Evolutionary conservation across 2,329 filamentous ascomycete species (phyloP), one percentile per base, ranked within the genome.

Genomic region (Aspergillus viridinutans): DNA sequence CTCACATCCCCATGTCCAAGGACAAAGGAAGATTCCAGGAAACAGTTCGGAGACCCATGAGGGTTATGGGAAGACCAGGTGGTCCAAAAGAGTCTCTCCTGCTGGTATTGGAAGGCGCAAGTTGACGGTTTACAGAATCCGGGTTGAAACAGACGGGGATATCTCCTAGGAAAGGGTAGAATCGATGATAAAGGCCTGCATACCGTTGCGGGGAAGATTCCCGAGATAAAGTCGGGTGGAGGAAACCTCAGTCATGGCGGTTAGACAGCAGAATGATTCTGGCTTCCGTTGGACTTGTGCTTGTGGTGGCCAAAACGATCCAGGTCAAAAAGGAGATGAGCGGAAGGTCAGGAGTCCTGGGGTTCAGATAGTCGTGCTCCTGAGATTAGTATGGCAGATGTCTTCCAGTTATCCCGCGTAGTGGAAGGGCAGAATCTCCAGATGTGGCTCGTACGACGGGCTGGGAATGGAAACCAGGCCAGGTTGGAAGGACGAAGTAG

Each of bases 191-290:
- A 66, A 69, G 64, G 68, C 67, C 68, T 71, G 72, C 88, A 81
- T 86, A 96, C 92, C 92, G 83, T 90, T 91, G 78, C 92, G 90
- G 78, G 94, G 93, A 76, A 99, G 88, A 81, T 97, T 97, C 78
- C 93, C 93, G 80, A 97, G 82, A 81, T 97, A 99, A 68, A 97
- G 90, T 80, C 94, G 87, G 73, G 93, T 97, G 67, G 90, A 89
- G 63, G 92, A 96, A 67, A 97, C 93, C 80, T 96, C 91, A 71
- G 86, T 88, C 85, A 91, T 92, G 68, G 65, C 61, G 69, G 64
- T 56, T 59, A 62, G 40, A 38, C 21, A 49, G 50, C 42, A 54
- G 49, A 49, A 53, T 43, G 48, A 47, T 54, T 52, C 38, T 52
- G 53, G 45, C 45, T 53, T 32, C 47, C 35, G 40, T 50, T 29